Evolutionary conservation across 768 basidiomycete genomes (phyloP).

Genomic region (Amanita jacksonii): DNA sequence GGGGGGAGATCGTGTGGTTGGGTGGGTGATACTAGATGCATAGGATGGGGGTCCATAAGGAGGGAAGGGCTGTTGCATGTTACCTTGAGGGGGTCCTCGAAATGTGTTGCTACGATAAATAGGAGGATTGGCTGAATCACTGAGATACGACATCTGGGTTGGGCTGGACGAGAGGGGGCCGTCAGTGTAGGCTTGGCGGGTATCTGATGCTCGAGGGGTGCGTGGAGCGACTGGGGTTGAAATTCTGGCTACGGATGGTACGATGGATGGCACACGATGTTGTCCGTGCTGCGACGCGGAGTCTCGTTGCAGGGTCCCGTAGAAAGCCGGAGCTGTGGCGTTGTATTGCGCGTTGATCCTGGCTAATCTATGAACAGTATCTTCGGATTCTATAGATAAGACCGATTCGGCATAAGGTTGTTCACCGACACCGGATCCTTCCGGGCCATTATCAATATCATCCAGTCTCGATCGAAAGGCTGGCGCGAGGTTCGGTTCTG

Average conservation of each 20-base stretch:
- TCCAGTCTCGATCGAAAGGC: conserved; percentile 1
- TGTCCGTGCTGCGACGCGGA: not conserved
- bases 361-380: conserved; percentile 29
- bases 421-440: not conserved
- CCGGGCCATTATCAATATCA: conserved; percentile 5
- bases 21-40: not conserved
- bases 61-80: not conserved
- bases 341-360: conserved; percentile 34
- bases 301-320: conserved; percentile 13
- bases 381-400: conserved; percentile 25
- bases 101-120: not conserved
- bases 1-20: not conserved
- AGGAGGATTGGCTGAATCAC: not conserved
- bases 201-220: not conserved
- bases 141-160: not conserved
- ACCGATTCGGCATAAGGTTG: conserved; percentile 4
- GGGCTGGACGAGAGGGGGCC: conserved; percentile 2
- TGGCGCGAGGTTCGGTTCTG: not conserved
- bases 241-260: not conserved
- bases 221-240: not conserved
- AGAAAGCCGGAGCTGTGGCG: conserved; percentile 27
- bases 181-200: conserved; percentile 1
- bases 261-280: not conserved
- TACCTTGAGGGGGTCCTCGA: not conserved
- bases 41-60: not conserved